Conservation (phyloP, 768 basidiomycete species). For the Dioszegia hungarica region DNA sequence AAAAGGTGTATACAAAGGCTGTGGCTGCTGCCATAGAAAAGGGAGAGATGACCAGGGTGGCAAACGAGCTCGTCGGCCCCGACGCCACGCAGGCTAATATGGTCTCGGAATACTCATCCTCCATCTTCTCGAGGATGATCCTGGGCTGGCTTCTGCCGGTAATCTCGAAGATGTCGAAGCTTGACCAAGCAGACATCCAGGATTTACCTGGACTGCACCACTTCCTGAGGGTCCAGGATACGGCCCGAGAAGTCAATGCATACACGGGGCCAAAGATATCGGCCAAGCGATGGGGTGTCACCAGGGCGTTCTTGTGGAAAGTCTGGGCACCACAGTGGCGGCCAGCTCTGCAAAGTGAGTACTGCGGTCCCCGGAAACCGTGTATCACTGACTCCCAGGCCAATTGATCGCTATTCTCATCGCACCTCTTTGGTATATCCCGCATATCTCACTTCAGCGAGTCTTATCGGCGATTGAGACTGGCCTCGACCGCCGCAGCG, state of each 20-base stretch:
- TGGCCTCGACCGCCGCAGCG: neutral
- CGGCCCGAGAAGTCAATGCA: constrained; percentile 13
- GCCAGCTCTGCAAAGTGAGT: constrained; percentile 1
- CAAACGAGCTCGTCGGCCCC: neutral
- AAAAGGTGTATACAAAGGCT: constrained; percentile 21
- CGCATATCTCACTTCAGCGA: constrained; percentile 28
- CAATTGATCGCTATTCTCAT: neutral
- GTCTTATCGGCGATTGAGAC: constrained; percentile 27
- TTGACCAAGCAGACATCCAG: constrained; percentile 28
- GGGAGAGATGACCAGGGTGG: too few relatives aligned
- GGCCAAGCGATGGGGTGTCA: constrained; percentile 6
- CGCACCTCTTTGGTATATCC: constrained; percentile 29
- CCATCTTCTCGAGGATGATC: constrained; percentile 16
- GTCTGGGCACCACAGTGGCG: constrained; percentile 23
- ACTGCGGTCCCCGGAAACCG: too few relatives aligned
- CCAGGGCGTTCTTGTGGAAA: constrained; percentile 13
- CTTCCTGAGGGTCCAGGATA: constrained; percentile 18
- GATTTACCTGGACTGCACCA: constrained; percentile 23
- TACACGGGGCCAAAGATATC: neutral
- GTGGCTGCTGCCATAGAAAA: neutral
- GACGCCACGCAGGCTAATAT: constrained; percentile 9
- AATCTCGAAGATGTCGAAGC: constrained; percentile 11
- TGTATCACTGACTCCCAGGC: neutral
- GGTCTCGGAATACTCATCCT: neutral
- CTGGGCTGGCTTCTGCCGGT: constrained; percentile 18